Percentiles rank a stretch among this genome's conserved stretches.
Evolutionary conservation across 2,329 filamentous ascomycete species (phyloP).

Genomic region (Fonsecaea nubica): DNA sequence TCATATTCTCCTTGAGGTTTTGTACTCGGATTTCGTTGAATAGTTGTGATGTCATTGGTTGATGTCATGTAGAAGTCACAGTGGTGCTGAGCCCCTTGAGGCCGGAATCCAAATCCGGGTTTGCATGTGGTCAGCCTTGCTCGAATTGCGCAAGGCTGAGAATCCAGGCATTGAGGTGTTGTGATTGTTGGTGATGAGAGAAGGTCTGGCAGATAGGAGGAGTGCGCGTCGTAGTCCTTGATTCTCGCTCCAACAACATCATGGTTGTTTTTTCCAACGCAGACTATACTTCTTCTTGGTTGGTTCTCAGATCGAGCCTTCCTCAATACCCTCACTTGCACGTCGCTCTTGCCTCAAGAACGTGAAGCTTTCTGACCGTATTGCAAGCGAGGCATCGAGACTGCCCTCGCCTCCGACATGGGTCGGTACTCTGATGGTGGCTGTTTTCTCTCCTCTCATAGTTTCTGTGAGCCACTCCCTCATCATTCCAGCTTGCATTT

Average conservation of each 20-base stretch:
- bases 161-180: background rate
- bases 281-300: background rate
- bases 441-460: constrained; percentile 9
- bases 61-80: constrained; percentile 14
- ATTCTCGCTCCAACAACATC: background rate
- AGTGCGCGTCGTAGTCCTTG: background rate
- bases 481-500: constrained; percentile 17
- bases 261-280: background rate
- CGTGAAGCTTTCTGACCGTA: background rate
- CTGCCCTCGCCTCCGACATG: background rate
- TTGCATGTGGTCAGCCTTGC: background rate
- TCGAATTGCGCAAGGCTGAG: constrained; percentile 11
- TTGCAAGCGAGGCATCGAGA: background rate
- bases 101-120: background rate
- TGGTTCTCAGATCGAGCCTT: background rate
- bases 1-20: background rate
- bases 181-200: background rate
- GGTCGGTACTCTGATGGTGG: background rate
- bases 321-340: background rate
- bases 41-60: constrained; percentile 21
- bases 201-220: background rate
- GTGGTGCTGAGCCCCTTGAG: background rate
- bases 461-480: constrained; percentile 12
- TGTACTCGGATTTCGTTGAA: constrained; percentile 10
- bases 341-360: background rate